These are phyloP conservation scores for Macadamia integrifolia DNA, from an alignment of 164 flowering plant genomes.

Conservation along the genomic window DNA sequence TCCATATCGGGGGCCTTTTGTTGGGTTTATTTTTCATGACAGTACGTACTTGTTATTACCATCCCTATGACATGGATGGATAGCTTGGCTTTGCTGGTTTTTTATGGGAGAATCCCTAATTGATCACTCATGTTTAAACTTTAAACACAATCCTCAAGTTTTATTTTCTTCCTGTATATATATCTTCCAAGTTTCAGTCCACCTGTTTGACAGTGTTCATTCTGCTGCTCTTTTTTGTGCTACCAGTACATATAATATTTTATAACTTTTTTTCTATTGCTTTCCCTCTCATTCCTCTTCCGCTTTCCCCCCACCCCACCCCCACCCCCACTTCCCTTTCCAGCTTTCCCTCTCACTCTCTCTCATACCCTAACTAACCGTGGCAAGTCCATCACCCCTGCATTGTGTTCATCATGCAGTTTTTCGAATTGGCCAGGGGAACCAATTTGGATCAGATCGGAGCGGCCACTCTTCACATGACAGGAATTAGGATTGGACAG, in stretches of 20 bases:
- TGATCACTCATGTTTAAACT: not conserved
- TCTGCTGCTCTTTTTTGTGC: not conserved
- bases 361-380: too few species aligned
- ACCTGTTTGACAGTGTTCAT: not conserved
- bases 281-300: too few species aligned
- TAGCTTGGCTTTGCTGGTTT: not conserved
- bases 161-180: not conserved
- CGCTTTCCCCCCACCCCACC: too few species aligned
- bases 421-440: too few species aligned
- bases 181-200: not conserved
- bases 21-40: slow-evolving; percentile 99
- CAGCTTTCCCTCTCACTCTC: too few species aligned
- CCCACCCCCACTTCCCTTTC: too few species aligned
- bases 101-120: not conserved
- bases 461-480: too few species aligned
- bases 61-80: not conserved
- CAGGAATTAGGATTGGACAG: too few species aligned
- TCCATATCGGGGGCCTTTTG: slow-evolving; percentile 96
- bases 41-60: slow-evolving; percentile 32
- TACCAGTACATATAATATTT: not conserved
- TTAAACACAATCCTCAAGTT: not conserved
- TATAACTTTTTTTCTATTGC: not conserved
- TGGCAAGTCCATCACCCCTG: too few species aligned
- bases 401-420: too few species aligned
- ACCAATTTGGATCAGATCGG: too few species aligned